Conservation (phyloP, 108 stramenopile genomes). For the Epipyxis sp. region DNA sequence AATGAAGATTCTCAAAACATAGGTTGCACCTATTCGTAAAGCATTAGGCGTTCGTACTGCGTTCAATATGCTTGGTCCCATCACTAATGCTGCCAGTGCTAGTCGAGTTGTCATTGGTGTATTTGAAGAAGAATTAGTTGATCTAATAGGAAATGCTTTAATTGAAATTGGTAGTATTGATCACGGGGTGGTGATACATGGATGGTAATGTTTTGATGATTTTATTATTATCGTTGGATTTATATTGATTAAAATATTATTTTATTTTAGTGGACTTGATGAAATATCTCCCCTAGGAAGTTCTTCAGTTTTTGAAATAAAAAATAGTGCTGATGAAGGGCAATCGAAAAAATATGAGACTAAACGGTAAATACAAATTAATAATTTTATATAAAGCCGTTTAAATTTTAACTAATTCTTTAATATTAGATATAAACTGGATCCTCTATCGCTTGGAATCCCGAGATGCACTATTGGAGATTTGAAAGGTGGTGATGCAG, state of each 20-base stretch:
- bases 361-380: slow-evolving; percentile 8
- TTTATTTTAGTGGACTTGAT: slow-evolving; percentile 91
- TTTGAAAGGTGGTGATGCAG: slow-evolving; percentile 87
- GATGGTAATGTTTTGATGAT: too few relatives aligned
- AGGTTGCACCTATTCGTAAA: slow-evolving; percentile 88
- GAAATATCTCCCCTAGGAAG: slow-evolving; percentile 94
- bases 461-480: slow-evolving; percentile 79
- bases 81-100: slow-evolving; percentile 95
- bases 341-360: slow-evolving; percentile 69
- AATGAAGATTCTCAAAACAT: not conserved
- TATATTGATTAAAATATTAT: too few relatives aligned
- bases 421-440: slow-evolving; percentile 62
- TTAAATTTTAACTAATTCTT: not conserved
- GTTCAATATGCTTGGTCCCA: slow-evolving; percentile 97
- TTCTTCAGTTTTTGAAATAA: slow-evolving; percentile 77
- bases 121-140: slow-evolving; percentile 77
- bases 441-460: slow-evolving; percentile 78
- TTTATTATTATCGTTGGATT: too few relatives aligned
- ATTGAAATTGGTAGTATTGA: slow-evolving; percentile 74
- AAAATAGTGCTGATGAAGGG: slow-evolving; percentile 50
- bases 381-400: not conserved
- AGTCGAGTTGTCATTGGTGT: slow-evolving; percentile 95
- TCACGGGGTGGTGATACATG: slow-evolving; percentile 94
- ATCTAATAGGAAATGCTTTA: slow-evolving; percentile 22
- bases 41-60: slow-evolving; percentile 86